Evolutionary conservation across 306 rosid species (phyloP).

Genomic region (Ochetophila trinervis): DNA sequence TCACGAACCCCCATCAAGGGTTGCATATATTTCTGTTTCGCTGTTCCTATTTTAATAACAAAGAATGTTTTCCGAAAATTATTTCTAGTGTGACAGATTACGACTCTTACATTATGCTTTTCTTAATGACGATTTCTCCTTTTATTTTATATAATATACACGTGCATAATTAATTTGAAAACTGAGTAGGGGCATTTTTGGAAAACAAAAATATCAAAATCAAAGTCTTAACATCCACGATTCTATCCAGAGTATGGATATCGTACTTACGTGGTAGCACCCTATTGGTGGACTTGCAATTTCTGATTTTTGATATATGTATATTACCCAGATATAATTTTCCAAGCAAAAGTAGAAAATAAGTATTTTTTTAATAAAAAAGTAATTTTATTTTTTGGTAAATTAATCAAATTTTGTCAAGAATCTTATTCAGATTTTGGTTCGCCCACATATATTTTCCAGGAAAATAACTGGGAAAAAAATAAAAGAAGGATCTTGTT

Average conservation of each 20-base stretch:
- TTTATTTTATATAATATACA: no score
- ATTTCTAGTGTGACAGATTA: no score
- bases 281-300: background rate
- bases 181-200: background rate
- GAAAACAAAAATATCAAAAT: background rate
- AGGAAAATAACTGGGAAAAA: no score
- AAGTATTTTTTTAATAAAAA: background rate
- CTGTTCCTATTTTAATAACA: no score
- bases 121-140: no score
- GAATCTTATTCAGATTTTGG: background rate
- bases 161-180: no score
- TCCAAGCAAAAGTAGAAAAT: background rate
- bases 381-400: background rate
- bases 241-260: background rate
- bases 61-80: no score
- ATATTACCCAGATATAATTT: background rate
- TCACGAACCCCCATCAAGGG: no score
- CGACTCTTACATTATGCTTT: no score
- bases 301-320: background rate
- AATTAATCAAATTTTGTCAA: no score
- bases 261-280: background rate
- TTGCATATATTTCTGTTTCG: no score
- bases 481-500: background rate
- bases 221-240: background rate
- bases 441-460: no score